Evolutionary conservation across 73 alveolate species (phyloP), one percentile per base, ranked within the genome.

Genomic region (Loxodes magnus): DNA sequence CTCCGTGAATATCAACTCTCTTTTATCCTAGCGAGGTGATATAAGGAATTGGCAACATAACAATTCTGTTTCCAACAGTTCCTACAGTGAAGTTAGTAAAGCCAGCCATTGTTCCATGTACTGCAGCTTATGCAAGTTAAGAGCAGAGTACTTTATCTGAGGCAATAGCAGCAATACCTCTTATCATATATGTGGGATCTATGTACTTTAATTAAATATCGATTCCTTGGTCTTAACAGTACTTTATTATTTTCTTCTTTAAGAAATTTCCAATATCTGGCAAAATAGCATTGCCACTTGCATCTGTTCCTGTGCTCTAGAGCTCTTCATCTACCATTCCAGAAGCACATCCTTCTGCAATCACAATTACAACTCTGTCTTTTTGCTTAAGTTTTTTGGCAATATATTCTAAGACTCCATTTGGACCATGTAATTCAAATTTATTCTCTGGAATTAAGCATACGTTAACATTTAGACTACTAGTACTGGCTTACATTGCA

Each of bases 141-240:
- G 95, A 74, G 73, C 98, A 88, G 80, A 87, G 53, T 15, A 77
- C 84, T 34, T 86, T 81, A 63, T 88, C 97, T 50, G 72, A 91
- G 54, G 92, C 77, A 79, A 89, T 90, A 10, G 96, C 87, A 0
- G 88, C 84, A 35, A 74, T 88, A 26, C 95, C 64, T 51, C 99
- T 81, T 43, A 94, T 93, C 54, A 87, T 92, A 75, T 94, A 94
- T 19, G 99, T 92, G 1, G 99, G 99, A 67, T 94, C 98, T 58
- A 94, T 94, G 70, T 92, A 89, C 64, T 92, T 67, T 17, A 67
- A 67, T 3, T 72, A 58, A 3, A 56, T 57, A 26, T 38, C 36
- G 58, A 67, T 67, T 17, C 25, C 66, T 6, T 86, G 74, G 44
- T 29, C 22, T 31, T 61, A 71, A 16, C 94, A 76, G 56, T 65